Conservation (phyloP, 2,329 filamentous ascomycete species). For the Cercospora sesami region DNA sequence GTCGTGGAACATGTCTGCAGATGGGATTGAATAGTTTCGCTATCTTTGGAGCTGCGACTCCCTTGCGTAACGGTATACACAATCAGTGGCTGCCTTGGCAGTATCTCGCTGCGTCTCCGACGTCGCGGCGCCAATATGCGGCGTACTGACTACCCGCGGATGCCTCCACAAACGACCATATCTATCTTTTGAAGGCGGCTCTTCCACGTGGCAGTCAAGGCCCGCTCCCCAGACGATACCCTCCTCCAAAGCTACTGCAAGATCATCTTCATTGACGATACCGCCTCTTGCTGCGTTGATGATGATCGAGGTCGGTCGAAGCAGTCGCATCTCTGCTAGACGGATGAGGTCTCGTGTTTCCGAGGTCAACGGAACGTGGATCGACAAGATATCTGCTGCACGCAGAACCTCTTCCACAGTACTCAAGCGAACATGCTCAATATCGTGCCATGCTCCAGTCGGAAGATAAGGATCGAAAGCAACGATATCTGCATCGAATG, state of each 20-base stretch:
- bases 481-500: conserved; percentile 33
- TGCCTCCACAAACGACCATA: conserved; percentile 33
- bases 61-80: conserved; percentile 1
- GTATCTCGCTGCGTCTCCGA: conserved; percentile 41
- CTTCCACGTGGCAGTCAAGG: conserved; percentile 34
- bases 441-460: conserved; percentile 27
- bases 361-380: conserved; percentile 38
- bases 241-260: conserved; percentile 30
- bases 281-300: conserved; percentile 39
- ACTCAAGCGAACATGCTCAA: conserved; percentile 33
- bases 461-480: conserved; percentile 41
- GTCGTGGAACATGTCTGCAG: conserved; percentile 5
- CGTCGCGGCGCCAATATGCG: conserved; percentile 52
- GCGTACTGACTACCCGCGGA: conserved; percentile 42
- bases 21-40: neutral
- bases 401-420: conserved; percentile 34
- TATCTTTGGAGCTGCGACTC: neutral
- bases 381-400: conserved; percentile 37
- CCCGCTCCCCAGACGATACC: conserved; percentile 36
- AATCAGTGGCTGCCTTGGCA: conserved; percentile 41
- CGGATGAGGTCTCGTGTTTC: conserved; percentile 38
- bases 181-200: conserved; percentile 33
- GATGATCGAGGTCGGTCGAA: conserved; percentile 36
- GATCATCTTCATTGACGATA: conserved; percentile 36
- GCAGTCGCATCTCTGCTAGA: conserved; percentile 29